Percentiles rank a stretch among this genome's conserved stretches.
Evolutionary conservation across 768 basidiomycete species (phyloP).

Genomic region (Fomitopsis serialis): DNA sequence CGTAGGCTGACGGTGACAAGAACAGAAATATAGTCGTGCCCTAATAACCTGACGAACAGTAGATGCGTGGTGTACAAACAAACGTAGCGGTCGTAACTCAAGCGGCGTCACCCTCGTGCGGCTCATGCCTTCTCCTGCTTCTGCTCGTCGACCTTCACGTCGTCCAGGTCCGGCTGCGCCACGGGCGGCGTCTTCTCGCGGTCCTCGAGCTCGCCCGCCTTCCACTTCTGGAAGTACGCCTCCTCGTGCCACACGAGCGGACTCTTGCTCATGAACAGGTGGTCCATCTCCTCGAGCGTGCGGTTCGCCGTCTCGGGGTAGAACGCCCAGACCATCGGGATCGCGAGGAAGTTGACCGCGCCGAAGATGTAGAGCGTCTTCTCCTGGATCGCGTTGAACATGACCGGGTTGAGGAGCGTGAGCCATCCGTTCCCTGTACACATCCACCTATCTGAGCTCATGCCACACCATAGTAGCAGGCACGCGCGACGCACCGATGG

Average conservation of each 20-base stretch:
- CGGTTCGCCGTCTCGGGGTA: constrained; percentile 42
- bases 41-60: too few relatives aligned
- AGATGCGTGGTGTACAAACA: too few relatives aligned
- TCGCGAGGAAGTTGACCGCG: constrained; percentile 36
- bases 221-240: constrained; percentile 31
- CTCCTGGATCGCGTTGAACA: constrained; percentile 37
- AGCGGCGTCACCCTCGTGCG: neutral
- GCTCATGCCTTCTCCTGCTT: neutral
- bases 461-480: neutral
- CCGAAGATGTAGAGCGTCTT: constrained; percentile 42
- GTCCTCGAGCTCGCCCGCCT: constrained; percentile 15
- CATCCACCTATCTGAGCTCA: too few relatives aligned
- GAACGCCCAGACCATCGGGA: constrained; percentile 40
- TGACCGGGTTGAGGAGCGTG: constrained; percentile 39
- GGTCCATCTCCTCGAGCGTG: constrained; percentile 41
- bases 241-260: constrained; percentile 43
- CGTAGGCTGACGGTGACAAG: too few relatives aligned
- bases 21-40: too few relatives aligned
- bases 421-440: constrained; percentile 36
- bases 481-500: constrained; percentile 26
- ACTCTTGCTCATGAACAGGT: constrained; percentile 38
- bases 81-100: neutral
- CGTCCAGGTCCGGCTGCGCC: neutral
- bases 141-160: constrained; percentile 1
- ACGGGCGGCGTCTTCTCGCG: constrained; percentile 3